A percentile compares a stretch with the other conserved stretches of the same genome.
phyloP scores from a whole-genome alignment of 768 basidiomycete species.

The Tulasnella sp. region DNA sequence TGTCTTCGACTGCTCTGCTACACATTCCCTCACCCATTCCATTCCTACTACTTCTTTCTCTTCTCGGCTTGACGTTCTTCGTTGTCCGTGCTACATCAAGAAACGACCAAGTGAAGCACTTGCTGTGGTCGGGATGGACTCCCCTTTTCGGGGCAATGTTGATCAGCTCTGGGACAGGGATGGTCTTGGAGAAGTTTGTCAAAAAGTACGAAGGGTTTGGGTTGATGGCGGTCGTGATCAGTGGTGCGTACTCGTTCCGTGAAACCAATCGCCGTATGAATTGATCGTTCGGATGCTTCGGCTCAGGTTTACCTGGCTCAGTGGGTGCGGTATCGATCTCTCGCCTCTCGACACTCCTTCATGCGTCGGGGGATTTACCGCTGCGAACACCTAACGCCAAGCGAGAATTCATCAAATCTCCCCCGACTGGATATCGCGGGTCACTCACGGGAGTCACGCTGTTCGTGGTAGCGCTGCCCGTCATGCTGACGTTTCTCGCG shows the following conservation, averaged over 20 bases:
- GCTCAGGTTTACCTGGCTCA: conserved; percentile 70
- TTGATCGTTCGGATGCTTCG: not conserved
- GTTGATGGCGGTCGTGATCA: conserved; percentile 75
- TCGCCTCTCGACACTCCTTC: conserved; percentile 78
- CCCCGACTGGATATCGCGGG: conserved; percentile 38
- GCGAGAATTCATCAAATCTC: not conserved
- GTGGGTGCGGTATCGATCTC: conserved; percentile 89
- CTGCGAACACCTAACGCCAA: not conserved
- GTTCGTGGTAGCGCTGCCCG: conserved; percentile 62
- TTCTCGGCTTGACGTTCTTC: conserved; percentile 30
- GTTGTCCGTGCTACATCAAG: conserved; percentile 47
- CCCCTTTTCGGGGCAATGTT: conserved; percentile 86
- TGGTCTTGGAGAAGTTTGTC: conserved; percentile 85
- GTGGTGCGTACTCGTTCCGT: conserved; percentile 45
- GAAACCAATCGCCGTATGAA: not conserved
- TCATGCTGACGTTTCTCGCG: conserved; percentile 62
- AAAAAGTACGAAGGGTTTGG: conserved; percentile 80
- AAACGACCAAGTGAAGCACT: conserved; percentile 56
- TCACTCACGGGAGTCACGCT: conserved; percentile 35
- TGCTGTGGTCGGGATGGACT: conserved; percentile 78
- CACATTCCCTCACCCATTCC: conserved; percentile 21
- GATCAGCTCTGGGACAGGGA: conserved; percentile 78
- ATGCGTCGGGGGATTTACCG: conserved; percentile 31
- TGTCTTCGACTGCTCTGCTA: not conserved
- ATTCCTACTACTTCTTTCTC: conserved; percentile 26